phyloP scores from a whole-genome alignment of 768 basidiomycete genomes.

The Lactifluus volemus region DNA sequence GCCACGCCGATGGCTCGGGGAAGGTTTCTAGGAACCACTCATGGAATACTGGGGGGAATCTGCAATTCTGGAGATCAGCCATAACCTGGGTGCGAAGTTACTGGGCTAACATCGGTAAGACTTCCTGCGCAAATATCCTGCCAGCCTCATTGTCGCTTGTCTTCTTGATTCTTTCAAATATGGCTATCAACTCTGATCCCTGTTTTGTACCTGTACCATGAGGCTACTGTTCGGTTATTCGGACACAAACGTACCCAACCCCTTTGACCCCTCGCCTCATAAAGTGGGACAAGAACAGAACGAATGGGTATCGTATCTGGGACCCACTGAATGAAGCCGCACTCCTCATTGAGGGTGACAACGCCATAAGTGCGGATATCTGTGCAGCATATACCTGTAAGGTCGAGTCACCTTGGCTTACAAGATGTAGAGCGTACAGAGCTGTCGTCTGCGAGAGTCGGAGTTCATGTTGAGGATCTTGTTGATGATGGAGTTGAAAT shows the following conservation, averaged over 20 bases:
- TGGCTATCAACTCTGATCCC: constrained; percentile 37
- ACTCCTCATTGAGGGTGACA: constrained; percentile 95
- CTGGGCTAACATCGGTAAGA: constrained; percentile 48
- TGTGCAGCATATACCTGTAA: constrained; percentile 26
- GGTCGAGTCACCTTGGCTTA: not conserved
- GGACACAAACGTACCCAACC: constrained; percentile 37
- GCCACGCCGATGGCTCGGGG: constrained; percentile 94
- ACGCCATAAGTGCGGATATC: constrained; percentile 98
- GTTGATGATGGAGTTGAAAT: constrained; percentile 96
- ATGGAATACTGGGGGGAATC: constrained; percentile 82
- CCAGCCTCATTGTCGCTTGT: constrained; percentile 41
- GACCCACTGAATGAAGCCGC: constrained; percentile 98
- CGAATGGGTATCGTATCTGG: constrained; percentile 84
- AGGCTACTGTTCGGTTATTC: not conserved
- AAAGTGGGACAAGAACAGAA: constrained; percentile 58
- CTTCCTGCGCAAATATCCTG: constrained; percentile 40
- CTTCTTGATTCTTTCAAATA: constrained; percentile 45
- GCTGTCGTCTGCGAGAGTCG: constrained; percentile 81
- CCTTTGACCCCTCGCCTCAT: constrained; percentile 42
- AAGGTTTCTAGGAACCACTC: constrained; percentile 98
- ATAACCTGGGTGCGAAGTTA: not conserved
- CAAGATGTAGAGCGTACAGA: constrained; percentile 49
- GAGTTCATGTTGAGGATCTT: constrained; percentile 91
- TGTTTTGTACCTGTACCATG: constrained; percentile 20
- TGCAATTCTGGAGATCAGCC: constrained; percentile 23